Conservation (phyloP, 2,329 filamentous ascomycete species). For the Stachybotrys echinatus region DNA sequence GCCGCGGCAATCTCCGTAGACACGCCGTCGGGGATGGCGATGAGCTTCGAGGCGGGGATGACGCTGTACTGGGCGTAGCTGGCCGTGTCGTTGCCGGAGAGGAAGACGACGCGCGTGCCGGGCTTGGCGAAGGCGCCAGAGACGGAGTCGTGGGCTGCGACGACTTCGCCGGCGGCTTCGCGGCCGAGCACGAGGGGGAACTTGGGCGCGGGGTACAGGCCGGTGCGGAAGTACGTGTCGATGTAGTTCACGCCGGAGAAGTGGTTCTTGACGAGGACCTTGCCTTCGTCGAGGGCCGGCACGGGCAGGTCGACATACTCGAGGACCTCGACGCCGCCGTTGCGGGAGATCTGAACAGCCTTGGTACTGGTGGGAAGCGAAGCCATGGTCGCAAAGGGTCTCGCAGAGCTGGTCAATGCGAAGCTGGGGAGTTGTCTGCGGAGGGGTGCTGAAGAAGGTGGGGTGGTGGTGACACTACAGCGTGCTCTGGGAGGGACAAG, state of each 20-base stretch:
- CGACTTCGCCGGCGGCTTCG: slow-evolving; percentile 70
- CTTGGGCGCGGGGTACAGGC: slow-evolving; percentile 64
- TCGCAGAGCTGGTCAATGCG: background rate
- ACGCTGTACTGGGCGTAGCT: slow-evolving; percentile 54
- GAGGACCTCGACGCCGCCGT: slow-evolving; percentile 65
- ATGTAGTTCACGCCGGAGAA: slow-evolving; percentile 83
- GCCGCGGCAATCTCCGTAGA: slow-evolving; percentile 60
- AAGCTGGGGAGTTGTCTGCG: background rate
- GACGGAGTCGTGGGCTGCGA: slow-evolving; percentile 49
- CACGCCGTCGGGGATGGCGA: slow-evolving; percentile 60
- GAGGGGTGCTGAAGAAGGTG: background rate
- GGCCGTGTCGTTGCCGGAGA: slow-evolving; percentile 34
- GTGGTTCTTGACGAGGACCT: slow-evolving; percentile 77
- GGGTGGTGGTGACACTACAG: background rate
- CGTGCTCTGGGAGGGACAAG: background rate
- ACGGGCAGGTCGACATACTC: slow-evolving; percentile 66
- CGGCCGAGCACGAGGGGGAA: slow-evolving; percentile 75
- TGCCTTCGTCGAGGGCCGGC: slow-evolving; percentile 59
- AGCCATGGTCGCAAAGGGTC: slow-evolving; percentile 52
- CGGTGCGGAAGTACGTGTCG: slow-evolving; percentile 84
- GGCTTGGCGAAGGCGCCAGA: slow-evolving; percentile 43
- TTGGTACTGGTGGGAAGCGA: slow-evolving; percentile 67
- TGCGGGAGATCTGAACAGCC: slow-evolving; percentile 59
- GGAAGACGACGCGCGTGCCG: slow-evolving; percentile 69
- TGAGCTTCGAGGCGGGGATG: slow-evolving; percentile 46